Evolutionary conservation across 2,329 filamentous ascomycete species (phyloP), one percentile per base, ranked within the genome.

Genomic region (Cordyceps pruinosa): DNA sequence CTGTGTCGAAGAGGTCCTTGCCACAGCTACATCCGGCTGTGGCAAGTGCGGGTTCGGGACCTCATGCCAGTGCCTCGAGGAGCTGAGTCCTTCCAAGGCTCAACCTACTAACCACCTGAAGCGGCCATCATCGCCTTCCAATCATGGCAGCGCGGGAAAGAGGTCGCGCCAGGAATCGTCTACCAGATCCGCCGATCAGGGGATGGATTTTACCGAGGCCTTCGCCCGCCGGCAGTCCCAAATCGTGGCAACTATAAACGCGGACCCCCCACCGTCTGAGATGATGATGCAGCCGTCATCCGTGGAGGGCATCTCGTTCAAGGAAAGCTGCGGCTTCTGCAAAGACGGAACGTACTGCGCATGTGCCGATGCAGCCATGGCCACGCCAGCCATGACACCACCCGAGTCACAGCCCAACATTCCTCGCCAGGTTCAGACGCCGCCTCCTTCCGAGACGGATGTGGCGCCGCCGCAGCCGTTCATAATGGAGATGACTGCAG

Each of bases 241-340:
- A 49, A 49, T 56, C 49, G 30, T 28, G 15, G 74, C 63, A 49
- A 62, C 61, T 59, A 59, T 66, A 48, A 60, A 66, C 15, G 45
- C 60, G 17, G 60, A 64, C 12, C 66, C 63, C 54, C 60, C 65
- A 32, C 54, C 62, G 8, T 70, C 68, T 61, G 72, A 66, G 63
- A 72, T 61, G 46, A 37, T 69, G 21, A 66, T 71, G n/a, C 74
- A 72, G 49, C 61, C 71, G 10, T 68, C 74, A 19, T 66, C 73
- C 2, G 58, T 68, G 41, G 68, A 67, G 39, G 58, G 66, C 19
- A 70, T 79, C 42, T 73, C 76, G 12, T 76, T 80, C 5, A 80
- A 83, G 60, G 89, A 93, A 64, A 81, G 83, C 21, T 94, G 89
- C 68, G 89, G 89, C 7, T 94, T 94, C 73, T 94, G 89, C 71